Base-by-base conservation (phyloP, 202 grass and related monocot genomes). In the Sporobolus alterniflorus region DNA sequence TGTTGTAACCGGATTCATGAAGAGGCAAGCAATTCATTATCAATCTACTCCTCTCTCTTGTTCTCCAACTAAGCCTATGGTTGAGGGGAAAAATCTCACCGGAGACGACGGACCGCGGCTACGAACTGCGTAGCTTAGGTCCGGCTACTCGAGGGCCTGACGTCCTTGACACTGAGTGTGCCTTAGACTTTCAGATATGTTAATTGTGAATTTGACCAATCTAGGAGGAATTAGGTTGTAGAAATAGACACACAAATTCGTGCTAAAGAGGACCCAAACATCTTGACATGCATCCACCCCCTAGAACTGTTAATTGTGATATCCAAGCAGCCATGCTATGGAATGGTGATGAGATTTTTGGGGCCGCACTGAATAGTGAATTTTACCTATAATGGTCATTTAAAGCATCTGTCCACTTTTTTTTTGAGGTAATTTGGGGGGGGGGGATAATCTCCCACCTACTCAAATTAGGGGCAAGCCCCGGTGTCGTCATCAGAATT, bases 151-250 rank as follows among this genome's bases (percentile, higher is more conserved):
- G 11, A 62, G 42, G 63, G n/a, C 43, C 64, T 49, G n/a, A 64
- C 73, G 20, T 46, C 39, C 34, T 41, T 82, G 15, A 46, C 49
- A 0, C 67, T 26, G 4, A 40, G 46, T 60, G 15, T 50, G 31
- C 29, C 59, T 82, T 82, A 29, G 10, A 51, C 47, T 47, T 64
- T 63, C 46, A 64, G 11, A 60, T 29, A 60, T 60, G 56, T 16
- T 29, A 29, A 60, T 11, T 60, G 26, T 60, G 56, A 60, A 28
- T 6, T 60, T 15, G 54, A 60, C 56, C 56, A 15, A 60, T 3
- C 56, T 55, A 55, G 51, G 25, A 60, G 56, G 56, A 60, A 60
- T 12, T 60, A 6, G 25, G 56, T 60, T 24, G 56, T 60, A 26
- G 16, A 60, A 60, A 29, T 29, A 60, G 56, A 25, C 24, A 29